These are phyloP conservation scores for Kluyveromyces marxianus DNA, from an alignment of 1,139 yeast species.

Conservation along the genomic window DNA sequence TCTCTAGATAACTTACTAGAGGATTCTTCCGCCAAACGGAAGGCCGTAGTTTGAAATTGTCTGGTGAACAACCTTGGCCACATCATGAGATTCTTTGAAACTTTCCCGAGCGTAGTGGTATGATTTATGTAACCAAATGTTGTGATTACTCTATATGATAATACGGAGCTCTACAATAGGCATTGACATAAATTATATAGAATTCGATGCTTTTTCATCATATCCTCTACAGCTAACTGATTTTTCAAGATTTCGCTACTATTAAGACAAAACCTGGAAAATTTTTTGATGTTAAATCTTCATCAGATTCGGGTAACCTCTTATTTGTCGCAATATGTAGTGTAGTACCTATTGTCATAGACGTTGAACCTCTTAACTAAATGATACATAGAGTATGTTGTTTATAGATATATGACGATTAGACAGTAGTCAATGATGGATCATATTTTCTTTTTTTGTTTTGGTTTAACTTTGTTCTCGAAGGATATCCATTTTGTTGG, in stretches of 20 bases:
- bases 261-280: neutral
- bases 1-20: constrained; percentile 22
- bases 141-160: no score
- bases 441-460: constrained; percentile 31
- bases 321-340: neutral
- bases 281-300: neutral
- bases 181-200: no score
- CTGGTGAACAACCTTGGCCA: constrained; percentile 4
- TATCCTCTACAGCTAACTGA: no score
- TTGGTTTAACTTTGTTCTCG: constrained; percentile 59
- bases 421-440: neutral
- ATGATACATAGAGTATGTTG: neutral
- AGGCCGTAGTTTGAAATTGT: constrained; percentile 2
- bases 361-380: neutral
- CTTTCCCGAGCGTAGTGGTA: neutral
- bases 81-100: neutral
- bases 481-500: constrained; percentile 58
- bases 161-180: no score
- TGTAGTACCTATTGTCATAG: no score
- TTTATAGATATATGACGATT: neutral
- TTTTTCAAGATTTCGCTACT: neutral
- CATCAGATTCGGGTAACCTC: constrained; percentile 1
- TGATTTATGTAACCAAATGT: no score
- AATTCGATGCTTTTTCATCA: no score
- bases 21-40: constrained; percentile 5